phyloP scores from a whole-genome alignment of 2,329 filamentous ascomycete genomes.

The Blumeriella jaapii region DNA sequence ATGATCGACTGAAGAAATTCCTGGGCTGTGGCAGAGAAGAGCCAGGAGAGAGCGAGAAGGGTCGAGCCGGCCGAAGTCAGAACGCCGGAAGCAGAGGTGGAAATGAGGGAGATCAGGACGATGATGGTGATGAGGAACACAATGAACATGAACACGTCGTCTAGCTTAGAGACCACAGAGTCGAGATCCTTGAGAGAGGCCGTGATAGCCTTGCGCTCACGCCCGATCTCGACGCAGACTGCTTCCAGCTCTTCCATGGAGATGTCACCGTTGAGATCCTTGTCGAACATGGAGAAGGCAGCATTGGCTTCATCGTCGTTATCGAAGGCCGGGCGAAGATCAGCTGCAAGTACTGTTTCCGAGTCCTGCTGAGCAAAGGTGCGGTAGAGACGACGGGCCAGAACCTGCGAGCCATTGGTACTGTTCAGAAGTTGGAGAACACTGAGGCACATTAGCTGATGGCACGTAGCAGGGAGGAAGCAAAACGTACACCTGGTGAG shows the following conservation, averaged over 20 bases:
- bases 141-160: conserved; percentile 80
- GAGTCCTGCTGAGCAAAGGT: conserved; percentile 67
- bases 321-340: conserved; percentile 68
- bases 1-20: conserved; percentile 91
- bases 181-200: conserved; percentile 92
- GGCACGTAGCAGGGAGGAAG: background rate
- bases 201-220: conserved; percentile 90
- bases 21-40: conserved; percentile 84
- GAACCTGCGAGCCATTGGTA: conserved; percentile 64
- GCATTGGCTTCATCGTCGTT: conserved; percentile 78
- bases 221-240: conserved; percentile 86
- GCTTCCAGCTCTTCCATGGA: conserved; percentile 90
- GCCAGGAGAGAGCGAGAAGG: conserved; percentile 82
- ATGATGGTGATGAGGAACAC: conserved; percentile 71
- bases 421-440: conserved; percentile 65
- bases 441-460: conserved; percentile 16
- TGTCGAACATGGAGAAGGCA: conserved; percentile 88
- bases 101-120: conserved; percentile 82
- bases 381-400: conserved; percentile 80
- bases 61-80: conserved; percentile 82
- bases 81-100: conserved; percentile 78
- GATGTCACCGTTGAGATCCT: conserved; percentile 92
- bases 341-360: conserved; percentile 67
- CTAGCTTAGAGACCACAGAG: conserved; percentile 81
- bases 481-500: conserved; percentile 53